Evolutionary conservation across 805 yeast species (phyloP).

Genomic region (Wickerhamiella siamensis): DNA sequence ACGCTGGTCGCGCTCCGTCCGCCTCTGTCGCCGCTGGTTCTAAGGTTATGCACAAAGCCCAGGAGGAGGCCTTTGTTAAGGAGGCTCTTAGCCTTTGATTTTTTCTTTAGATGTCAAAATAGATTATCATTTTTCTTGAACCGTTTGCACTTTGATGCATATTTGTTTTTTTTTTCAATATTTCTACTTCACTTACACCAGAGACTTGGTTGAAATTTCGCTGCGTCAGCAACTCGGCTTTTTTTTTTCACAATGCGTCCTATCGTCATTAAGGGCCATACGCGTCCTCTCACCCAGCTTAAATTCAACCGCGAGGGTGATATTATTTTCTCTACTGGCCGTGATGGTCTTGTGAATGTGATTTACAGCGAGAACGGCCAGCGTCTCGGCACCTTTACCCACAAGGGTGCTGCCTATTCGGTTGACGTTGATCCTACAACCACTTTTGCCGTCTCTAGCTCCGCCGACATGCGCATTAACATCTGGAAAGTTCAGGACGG

Average conservation of each 20-base stretch:
- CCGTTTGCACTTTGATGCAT: too few species aligned
- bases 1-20: constrained; percentile 95
- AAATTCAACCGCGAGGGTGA: constrained; percentile 95
- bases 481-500: constrained; percentile 80
- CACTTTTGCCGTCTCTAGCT: constrained; percentile 67
- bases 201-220: too few species aligned
- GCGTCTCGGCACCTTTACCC: constrained; percentile 82
- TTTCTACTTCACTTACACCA: too few species aligned
- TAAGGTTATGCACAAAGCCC: constrained; percentile 72
- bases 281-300: constrained; percentile 93
- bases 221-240: neutral
- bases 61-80: constrained; percentile 74
- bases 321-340: constrained; percentile 77
- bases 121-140: too few species aligned
- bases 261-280: constrained; percentile 62
- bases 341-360: constrained; percentile 70
- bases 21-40: constrained; percentile 98
- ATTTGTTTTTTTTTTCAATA: too few species aligned
- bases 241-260: constrained; percentile 17
- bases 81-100: constrained; percentile 52
- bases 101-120: too few species aligned
- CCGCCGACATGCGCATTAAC: constrained; percentile 76
- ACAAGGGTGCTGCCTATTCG: constrained; percentile 89
- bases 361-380: constrained; percentile 97
- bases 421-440: constrained; percentile 68